A percentile compares a stretch with the other conserved stretches of the same genome.
phyloP scores from a whole-genome alignment of 495 filamentous ascomycete genomes.

The Hypoxylon intermedium region DNA sequence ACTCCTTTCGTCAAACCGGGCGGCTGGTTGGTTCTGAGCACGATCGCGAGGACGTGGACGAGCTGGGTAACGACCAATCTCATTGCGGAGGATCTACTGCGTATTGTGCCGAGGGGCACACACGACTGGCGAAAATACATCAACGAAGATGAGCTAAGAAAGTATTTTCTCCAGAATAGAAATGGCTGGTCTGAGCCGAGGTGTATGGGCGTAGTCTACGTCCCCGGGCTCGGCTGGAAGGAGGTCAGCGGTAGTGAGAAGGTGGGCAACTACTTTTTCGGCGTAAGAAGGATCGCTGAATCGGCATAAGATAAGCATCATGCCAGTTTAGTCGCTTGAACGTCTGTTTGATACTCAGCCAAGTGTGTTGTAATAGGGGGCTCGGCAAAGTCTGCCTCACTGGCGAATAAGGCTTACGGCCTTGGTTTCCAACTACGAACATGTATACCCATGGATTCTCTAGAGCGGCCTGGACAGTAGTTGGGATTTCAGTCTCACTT shows the following conservation, averaged over 20 bases:
- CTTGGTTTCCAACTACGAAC: neutral
- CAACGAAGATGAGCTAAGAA: constrained; percentile 79
- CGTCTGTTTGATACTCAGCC: constrained; percentile 1
- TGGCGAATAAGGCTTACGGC: neutral
- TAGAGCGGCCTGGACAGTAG: neutral
- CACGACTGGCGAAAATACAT: constrained; percentile 97
- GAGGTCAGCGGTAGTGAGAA: constrained; percentile 81
- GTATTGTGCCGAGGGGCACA: constrained; percentile 88
- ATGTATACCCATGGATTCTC: neutral
- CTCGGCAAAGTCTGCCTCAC: neutral
- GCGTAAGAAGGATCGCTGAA: constrained; percentile 62
- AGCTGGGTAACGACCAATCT: constrained; percentile 92
- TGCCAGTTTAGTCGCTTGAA: neutral
- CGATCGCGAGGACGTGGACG: constrained; percentile 85
- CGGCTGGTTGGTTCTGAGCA: constrained; percentile 89
- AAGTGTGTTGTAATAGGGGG: neutral
- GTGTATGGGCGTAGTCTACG: constrained; percentile 86
- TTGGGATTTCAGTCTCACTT: too few relatives aligned
- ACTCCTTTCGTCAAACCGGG: constrained; percentile 82
- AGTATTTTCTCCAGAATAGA: constrained; percentile 56
- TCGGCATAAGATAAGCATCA: constrained; percentile 1
- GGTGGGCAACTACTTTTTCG: constrained; percentile 97
- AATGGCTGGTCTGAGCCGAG: constrained; percentile 61
- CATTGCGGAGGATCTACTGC: constrained; percentile 85
- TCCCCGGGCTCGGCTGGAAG: constrained; percentile 91